Evolutionary conservation across 2,329 filamentous ascomycete genomes (phyloP).

Genomic region (Talaromyces sp.): DNA sequence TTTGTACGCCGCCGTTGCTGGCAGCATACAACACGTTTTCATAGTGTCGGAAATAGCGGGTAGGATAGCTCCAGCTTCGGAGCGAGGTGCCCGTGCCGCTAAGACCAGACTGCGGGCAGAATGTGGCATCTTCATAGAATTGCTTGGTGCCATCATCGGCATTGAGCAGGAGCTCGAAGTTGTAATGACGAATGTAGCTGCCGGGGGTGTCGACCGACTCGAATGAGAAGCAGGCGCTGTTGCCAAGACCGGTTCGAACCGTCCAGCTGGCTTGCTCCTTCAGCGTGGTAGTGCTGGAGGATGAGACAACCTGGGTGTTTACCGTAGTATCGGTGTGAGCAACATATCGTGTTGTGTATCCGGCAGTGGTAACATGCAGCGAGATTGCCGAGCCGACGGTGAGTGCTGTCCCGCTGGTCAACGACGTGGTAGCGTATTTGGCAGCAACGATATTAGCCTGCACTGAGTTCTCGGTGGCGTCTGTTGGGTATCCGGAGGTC

Average conservation of each 20-base stretch:
- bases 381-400: slow-evolving; percentile 10
- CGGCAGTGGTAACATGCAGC: slow-evolving; percentile 8
- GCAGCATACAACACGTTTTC: slow-evolving; percentile 11
- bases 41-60: slow-evolving; percentile 17
- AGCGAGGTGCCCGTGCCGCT: slow-evolving; percentile 13
- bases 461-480: slow-evolving; percentile 11
- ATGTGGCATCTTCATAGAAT: slow-evolving; percentile 17
- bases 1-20: slow-evolving; percentile 13
- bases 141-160: slow-evolving; percentile 16
- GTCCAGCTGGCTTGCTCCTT: slow-evolving; percentile 16
- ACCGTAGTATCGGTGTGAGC: slow-evolving; percentile 13
- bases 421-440: slow-evolving; percentile 9
- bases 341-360: slow-evolving; percentile 13
- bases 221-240: slow-evolving; percentile 17
- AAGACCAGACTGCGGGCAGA: slow-evolving; percentile 12
- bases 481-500: slow-evolving; percentile 14
- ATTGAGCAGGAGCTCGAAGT: slow-evolving; percentile 13
- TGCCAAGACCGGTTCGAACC: slow-evolving; percentile 12
- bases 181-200: slow-evolving; percentile 16
- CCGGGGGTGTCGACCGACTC: slow-evolving; percentile 17
- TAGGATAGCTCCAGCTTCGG: slow-evolving; percentile 17
- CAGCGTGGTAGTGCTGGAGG: slow-evolving; percentile 4
- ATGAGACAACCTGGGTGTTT: slow-evolving; percentile 14
- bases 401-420: slow-evolving; percentile 11
- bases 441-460: slow-evolving; percentile 16